phyloP scores from a whole-genome alignment of 2,329 filamentous ascomycete species.

The Aspergillus novoparasiticus region DNA sequence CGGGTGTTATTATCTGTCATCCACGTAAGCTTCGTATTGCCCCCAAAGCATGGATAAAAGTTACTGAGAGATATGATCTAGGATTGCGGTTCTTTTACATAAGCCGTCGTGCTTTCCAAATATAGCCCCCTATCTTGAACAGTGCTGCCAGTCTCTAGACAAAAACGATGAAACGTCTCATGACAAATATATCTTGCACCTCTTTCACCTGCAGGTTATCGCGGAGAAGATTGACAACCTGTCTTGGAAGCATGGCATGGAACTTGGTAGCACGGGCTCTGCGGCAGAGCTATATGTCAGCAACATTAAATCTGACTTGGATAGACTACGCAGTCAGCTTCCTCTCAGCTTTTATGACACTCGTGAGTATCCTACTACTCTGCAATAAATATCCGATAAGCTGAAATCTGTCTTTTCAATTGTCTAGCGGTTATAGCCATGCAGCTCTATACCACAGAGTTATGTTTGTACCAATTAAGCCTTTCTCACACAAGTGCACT shows the following conservation, averaged over 20 bases:
- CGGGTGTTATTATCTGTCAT: slow-evolving; percentile 49
- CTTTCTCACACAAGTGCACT: slow-evolving; percentile 22
- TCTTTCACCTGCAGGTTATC: slow-evolving; percentile 42
- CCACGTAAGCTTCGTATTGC: slow-evolving; percentile 31
- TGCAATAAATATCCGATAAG: background rate
- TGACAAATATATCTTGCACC: slow-evolving; percentile 39
- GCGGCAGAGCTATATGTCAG: background rate
- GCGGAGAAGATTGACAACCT: slow-evolving; percentile 40
- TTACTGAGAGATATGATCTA: background rate
- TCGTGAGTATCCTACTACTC: background rate
- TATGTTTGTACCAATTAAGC: slow-evolving; percentile 43
- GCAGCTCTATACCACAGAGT: slow-evolving; percentile 43
- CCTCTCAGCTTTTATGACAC: background rate
- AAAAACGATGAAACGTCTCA: slow-evolving; percentile 34
- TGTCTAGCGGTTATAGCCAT: slow-evolving; percentile 38
- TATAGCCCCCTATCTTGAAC: slow-evolving; percentile 36
- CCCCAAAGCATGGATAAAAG: background rate
- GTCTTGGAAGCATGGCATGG: background rate
- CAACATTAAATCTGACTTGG: background rate
- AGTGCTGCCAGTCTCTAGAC: slow-evolving; percentile 36
- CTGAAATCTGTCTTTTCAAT: slow-evolving; percentile 15
- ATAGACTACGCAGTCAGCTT: background rate
- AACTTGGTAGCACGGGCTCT: background rate
- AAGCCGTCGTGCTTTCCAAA: slow-evolving; percentile 42
- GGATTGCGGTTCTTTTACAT: slow-evolving; percentile 29